A percentile compares a stretch with the other conserved stretches of the same genome.
phyloP scores from a whole-genome alignment of 2,329 filamentous ascomycete species.

The Nectriaceae sp. region DNA sequence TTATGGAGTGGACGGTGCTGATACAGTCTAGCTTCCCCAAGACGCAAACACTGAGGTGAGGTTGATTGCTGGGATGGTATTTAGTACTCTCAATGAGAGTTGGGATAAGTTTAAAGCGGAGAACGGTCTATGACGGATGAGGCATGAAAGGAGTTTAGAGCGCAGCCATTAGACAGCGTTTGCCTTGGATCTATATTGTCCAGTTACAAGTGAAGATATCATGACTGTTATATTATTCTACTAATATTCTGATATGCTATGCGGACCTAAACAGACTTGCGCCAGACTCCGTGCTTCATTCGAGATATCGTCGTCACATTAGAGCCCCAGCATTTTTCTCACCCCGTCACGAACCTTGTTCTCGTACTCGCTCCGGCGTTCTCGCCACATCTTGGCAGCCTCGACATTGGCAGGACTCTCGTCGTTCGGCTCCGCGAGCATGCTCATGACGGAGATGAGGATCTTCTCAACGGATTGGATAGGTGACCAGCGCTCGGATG shows the following conservation, averaged over 20 bases:
- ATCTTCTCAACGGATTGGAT: slow-evolving; percentile 99
- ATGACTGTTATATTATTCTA: not conserved
- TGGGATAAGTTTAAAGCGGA: slow-evolving; percentile 75
- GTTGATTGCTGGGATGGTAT: slow-evolving; percentile 67
- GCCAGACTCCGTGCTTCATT: not conserved
- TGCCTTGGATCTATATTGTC: slow-evolving; percentile 8
- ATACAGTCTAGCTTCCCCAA: slow-evolving; percentile 56
- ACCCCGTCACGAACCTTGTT: slow-evolving; percentile 82
- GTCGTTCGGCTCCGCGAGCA: slow-evolving; percentile 95
- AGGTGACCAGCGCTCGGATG: slow-evolving; percentile 92
- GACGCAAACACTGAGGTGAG: slow-evolving; percentile 65
- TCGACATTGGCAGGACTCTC: slow-evolving; percentile 96
- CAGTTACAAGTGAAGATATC: not conserved
- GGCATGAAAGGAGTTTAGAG: slow-evolving; percentile 26
- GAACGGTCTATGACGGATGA: slow-evolving; percentile 56
- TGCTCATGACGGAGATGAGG: slow-evolving; percentile 94
- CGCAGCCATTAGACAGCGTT: slow-evolving; percentile 20
- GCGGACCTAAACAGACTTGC: not conserved
- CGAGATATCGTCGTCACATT: slow-evolving; percentile 13
- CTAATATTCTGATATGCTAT: not conserved
- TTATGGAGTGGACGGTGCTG: slow-evolving; percentile 3
- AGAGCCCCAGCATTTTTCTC: slow-evolving; percentile 75
- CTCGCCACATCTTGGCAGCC: slow-evolving; percentile 94
- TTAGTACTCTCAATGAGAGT: slow-evolving; percentile 69
- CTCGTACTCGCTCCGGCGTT: slow-evolving; percentile 82